Evolutionary conservation across 768 basidiomycete genomes (phyloP), one percentile per base, ranked within the genome.

Genomic region (Clitopilus passeckerianus): DNA sequence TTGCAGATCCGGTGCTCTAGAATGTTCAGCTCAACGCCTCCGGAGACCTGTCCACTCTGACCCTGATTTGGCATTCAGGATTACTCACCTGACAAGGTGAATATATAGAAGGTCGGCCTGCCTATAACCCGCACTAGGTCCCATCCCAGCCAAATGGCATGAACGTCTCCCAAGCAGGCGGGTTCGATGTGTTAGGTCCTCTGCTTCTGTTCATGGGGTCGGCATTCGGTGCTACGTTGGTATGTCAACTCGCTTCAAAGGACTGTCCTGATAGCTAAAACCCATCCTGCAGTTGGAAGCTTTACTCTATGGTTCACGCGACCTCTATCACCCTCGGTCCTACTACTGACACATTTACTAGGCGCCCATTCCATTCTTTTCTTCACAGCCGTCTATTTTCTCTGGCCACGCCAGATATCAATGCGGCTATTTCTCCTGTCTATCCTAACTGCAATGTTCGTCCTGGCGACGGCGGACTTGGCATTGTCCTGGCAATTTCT

Each of bases 341-440:
- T n/a, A n/a, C 22, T 53, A 1, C 12, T 23, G 18, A 30, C 27
- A 30, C 7, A 7, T 3, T 14, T 20, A 16, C 18, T 50, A 75
- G 74, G 74, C 18, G 64, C 72, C 5, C 67, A 75, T 54, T 57
- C 65, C 37, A 62, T 73, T 23, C 62, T 75, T 7, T 75, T 73
- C 64, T 59, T 58, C 52, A 61, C 70, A 15, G 72, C 70, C 35
- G 56, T 60, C 22, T 60, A 33, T 22, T 16, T 58, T 15, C 54
- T 63, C 9, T 50, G 46, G 18, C 34, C 30, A 43, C 22, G 24
- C 22, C 12, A 53, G 44, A 16, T 35, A 54, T 18, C 57, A 34
- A 24, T 53, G 35, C n/a, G 12, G 18, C 15, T 58, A 16, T 15
- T 53, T 33, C 33, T 60, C 20, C 24, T 55, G 5, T 18, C 53